Evolutionary conservation across 345 rosid genomes (phyloP).

Genomic region (Populus tremula): DNA sequence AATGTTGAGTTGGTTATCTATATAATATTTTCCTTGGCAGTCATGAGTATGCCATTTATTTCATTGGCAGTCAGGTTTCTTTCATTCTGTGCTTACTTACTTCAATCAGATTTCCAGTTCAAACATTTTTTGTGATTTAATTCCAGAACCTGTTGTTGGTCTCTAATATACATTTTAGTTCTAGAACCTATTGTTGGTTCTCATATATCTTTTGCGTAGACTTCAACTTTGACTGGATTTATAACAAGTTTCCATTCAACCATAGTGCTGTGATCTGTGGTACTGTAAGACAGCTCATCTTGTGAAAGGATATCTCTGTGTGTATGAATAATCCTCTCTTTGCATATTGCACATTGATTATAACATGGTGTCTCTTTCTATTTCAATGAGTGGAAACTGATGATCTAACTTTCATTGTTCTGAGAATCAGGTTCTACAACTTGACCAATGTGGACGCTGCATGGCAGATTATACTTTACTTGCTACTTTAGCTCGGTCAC

Average conservation of each 20-base stretch:
- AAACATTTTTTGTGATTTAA: neutral
- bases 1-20: neutral
- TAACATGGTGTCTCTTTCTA: neutral
- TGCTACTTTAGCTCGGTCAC: constrained; percentile 52
- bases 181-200: neutral
- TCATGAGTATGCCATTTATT: neutral
- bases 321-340: neutral
- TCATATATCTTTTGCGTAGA: no score
- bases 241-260: neutral
- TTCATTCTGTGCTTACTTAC: neutral
- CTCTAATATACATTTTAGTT: neutral
- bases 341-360: neutral
- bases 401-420: constrained; percentile 18
- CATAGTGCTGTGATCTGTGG: neutral
- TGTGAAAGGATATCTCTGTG: neutral
- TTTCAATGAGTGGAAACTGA: neutral
- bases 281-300: neutral
- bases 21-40: neutral
- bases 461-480: constrained; percentile 58
- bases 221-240: no score
- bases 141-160: neutral
- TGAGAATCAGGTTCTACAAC: constrained; percentile 74
- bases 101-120: neutral
- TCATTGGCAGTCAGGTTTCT: neutral
- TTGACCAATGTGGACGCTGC: constrained; percentile 81